Conservation (phyloP, 306 rosid genomes). For the Malus orientalis region DNA sequence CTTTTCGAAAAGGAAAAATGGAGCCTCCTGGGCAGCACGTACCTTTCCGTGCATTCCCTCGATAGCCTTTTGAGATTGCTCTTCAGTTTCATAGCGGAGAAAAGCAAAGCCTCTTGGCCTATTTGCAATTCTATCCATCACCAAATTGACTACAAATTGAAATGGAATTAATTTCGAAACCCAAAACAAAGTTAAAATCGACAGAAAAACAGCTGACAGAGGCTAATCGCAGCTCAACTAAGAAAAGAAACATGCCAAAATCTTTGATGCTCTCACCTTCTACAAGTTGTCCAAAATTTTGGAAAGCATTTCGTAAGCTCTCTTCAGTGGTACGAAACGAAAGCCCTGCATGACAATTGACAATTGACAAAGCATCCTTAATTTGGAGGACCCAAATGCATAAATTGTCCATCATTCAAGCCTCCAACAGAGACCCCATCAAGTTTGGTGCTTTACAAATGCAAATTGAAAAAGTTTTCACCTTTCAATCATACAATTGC, state of each 20-base stretch:
- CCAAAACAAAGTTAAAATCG: background rate
- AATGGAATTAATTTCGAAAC: background rate
- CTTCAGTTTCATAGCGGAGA: conserved; percentile 67
- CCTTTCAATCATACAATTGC: background rate
- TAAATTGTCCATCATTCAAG: background rate
- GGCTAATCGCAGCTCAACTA: background rate
- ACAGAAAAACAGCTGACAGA: background rate
- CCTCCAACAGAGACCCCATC: background rate
- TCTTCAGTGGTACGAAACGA: conserved; percentile 91
- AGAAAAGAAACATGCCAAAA: background rate
- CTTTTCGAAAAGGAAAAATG: background rate
- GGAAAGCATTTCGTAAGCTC: conserved; percentile 64
- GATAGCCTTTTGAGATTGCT: conserved; percentile 75
- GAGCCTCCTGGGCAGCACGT: background rate
- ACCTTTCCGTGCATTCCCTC: conserved; percentile 98
- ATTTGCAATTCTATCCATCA: conserved; percentile 90
- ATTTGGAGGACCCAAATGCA: background rate
- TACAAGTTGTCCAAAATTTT: conserved; percentile 64
- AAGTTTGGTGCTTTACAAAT: background rate
- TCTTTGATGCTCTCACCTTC: conserved; percentile 44
- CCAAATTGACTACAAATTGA: conserved; percentile 55
- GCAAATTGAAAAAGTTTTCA: background rate
- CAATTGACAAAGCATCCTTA: background rate
- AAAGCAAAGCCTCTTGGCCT: conserved; percentile 97
- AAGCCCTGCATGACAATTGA: conserved; percentile 44